Percentiles rank a stretch among this genome's conserved stretches.
Evolutionary conservation across 441 rosid species (phyloP).

Genomic region (Populus hybrid): DNA sequence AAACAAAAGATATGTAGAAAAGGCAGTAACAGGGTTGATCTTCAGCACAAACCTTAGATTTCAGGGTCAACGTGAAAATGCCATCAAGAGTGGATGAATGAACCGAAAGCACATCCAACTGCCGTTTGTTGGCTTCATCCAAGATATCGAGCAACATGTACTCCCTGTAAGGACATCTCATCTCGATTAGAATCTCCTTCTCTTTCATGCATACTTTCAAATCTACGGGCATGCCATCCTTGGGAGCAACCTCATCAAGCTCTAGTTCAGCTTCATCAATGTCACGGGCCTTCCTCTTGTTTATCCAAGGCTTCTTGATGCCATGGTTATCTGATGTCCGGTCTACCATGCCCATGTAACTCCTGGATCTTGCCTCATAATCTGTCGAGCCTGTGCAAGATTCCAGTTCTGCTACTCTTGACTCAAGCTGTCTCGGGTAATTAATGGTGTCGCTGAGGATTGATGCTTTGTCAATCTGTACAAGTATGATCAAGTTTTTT

Average conservation of each 20-base stretch:
- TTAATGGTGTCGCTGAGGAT: slow-evolving; percentile 56
- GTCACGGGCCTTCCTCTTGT: slow-evolving; percentile 59
- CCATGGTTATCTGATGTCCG: slow-evolving; percentile 66
- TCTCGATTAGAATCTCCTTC: slow-evolving; percentile 60
- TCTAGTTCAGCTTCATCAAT: slow-evolving; percentile 35
- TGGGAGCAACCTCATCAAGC: slow-evolving; percentile 14
- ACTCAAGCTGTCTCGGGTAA: slow-evolving; percentile 60
- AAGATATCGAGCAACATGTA: slow-evolving; percentile 65
- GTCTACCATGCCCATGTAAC: slow-evolving; percentile 42
- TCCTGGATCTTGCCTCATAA: slow-evolving; percentile 41
- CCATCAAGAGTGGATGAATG: slow-evolving; percentile 61
- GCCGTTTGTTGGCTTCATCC: slow-evolving; percentile 66
- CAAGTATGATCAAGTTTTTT: slow-evolving; percentile 3
- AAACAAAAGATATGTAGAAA: neutral
- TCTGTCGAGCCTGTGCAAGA: slow-evolving; percentile 63
- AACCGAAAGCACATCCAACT: slow-evolving; percentile 62
- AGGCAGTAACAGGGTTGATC: neutral
- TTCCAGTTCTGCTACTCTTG: slow-evolving; percentile 73
- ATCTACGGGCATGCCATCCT: slow-evolving; percentile 31
- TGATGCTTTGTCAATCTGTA: slow-evolving; percentile 61
- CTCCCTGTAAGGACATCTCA: slow-evolving; percentile 62
- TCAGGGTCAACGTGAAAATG: slow-evolving; percentile 47
- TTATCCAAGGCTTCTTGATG: slow-evolving; percentile 37
- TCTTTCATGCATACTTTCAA: slow-evolving; percentile 62
- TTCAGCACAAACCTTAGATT: slow-evolving; percentile 51